Conservation (phyloP, 2,329 filamentous ascomycete species). For the Atkinsonella hypoxylon region DNA sequence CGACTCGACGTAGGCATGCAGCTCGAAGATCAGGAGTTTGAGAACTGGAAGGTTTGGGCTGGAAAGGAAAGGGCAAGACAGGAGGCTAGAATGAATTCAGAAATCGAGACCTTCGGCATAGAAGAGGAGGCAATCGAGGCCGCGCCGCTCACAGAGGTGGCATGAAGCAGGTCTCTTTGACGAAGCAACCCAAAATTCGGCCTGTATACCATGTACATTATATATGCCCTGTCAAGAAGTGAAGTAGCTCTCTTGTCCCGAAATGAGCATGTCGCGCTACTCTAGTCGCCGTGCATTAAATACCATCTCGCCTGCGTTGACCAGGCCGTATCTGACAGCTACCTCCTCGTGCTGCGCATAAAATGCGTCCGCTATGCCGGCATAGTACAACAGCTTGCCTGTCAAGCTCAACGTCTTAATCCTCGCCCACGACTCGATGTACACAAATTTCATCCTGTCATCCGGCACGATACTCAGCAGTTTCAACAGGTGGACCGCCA, state of each 20-base stretch:
- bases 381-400: slow-evolving; percentile 58
- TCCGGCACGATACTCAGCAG: slow-evolving; percentile 31
- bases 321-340: slow-evolving; percentile 31
- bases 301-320: slow-evolving; percentile 27
- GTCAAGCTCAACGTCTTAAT: slow-evolving; percentile 75
- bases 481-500: slow-evolving; percentile 37
- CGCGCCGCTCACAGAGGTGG: slow-evolving; percentile 12
- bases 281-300: slow-evolving; percentile 22
- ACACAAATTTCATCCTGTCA: slow-evolving; percentile 60
- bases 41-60: slow-evolving; percentile 80
- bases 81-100: slow-evolving; percentile 27
- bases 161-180: neutral
- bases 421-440: slow-evolving; percentile 87
- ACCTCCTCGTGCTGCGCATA: slow-evolving; percentile 70
- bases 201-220: slow-evolving; percentile 13
- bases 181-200: neutral
- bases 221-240: slow-evolving; percentile 8
- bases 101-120: slow-evolving; percentile 31
- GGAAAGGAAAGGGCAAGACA: slow-evolving; percentile 30
- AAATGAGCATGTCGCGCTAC: slow-evolving; percentile 5
- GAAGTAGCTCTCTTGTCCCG: neutral
- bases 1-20: slow-evolving; percentile 66
- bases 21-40: slow-evolving; percentile 68
- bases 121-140: slow-evolving; percentile 19
- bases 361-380: slow-evolving; percentile 60